Evolutionary conservation across 192 early-diverging fungal genomes (phyloP).

Genomic region (Mortierella hygrophila): DNA sequence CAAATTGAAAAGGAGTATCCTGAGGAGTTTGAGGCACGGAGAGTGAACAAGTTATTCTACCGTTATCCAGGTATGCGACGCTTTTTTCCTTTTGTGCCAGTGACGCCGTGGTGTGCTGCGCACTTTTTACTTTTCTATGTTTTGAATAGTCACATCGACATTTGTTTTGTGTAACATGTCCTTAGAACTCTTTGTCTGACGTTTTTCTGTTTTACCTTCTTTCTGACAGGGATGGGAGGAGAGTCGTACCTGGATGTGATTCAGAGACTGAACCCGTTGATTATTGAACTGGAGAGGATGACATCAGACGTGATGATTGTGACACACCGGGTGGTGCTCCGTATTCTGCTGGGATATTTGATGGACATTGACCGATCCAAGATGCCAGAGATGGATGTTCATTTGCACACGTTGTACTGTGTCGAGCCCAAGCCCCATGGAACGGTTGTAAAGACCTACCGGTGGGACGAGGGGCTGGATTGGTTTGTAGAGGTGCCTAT

Average conservation of each 20-base stretch:
- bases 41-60: slow-evolving; percentile 91
- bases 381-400: slow-evolving; percentile 86
- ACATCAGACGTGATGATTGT: slow-evolving; percentile 87
- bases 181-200: neutral
- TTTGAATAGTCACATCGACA: neutral
- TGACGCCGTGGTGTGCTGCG: too few relatives aligned
- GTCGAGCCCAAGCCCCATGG: slow-evolving; percentile 90
- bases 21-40: slow-evolving; percentile 83
- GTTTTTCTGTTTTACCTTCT: neutral
- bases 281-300: slow-evolving; percentile 97
- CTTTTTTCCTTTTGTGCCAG: neutral
- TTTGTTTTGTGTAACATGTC: neutral
- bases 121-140: too few relatives aligned
- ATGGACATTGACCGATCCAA: slow-evolving; percentile 84
- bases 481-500: slow-evolving; percentile 39
- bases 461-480: slow-evolving; percentile 48
- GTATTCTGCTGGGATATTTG: slow-evolving; percentile 93
- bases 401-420: slow-evolving; percentile 85
- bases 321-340: slow-evolving; percentile 92
- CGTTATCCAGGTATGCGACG: slow-evolving; percentile 83
- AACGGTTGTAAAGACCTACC: slow-evolving; percentile 52
- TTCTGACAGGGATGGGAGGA: slow-evolving; percentile 79
- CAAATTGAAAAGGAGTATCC: slow-evolving; percentile 88
- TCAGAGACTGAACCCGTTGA: slow-evolving; percentile 90
- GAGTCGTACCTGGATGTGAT: slow-evolving; percentile 97